Conservation (phyloP, 1,284 basidiomycete genomes). For the Testicularia cyperi region DNA sequence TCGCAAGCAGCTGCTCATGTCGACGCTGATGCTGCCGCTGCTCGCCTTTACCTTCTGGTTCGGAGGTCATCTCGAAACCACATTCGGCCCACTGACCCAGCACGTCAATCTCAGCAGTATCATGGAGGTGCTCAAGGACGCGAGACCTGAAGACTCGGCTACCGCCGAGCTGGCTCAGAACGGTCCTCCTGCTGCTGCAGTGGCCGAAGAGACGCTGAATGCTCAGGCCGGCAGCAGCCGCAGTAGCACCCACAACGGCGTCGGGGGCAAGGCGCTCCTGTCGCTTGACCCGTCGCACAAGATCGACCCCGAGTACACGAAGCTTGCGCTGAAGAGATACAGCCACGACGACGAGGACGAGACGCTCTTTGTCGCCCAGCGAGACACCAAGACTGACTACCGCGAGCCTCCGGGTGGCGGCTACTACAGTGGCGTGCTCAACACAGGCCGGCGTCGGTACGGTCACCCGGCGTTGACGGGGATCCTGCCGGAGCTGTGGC, state of each 20-base stretch:
- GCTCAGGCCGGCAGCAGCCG: background rate
- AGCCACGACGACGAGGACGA: slow-evolving; percentile 79
- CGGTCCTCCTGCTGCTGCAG: slow-evolving; percentile 10
- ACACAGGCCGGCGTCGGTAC: slow-evolving; percentile 44
- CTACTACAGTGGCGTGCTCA: slow-evolving; percentile 50
- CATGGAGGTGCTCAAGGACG: slow-evolving; percentile 34
- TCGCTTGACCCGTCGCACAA: slow-evolving; percentile 17
- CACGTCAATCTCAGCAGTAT: slow-evolving; percentile 64
- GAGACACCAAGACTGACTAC: slow-evolving; percentile 53
- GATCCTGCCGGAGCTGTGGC: slow-evolving; percentile 52
- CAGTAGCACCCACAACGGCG: slow-evolving; percentile 4
- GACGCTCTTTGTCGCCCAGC: slow-evolving; percentile 77
- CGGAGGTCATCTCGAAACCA: slow-evolving; percentile 73
- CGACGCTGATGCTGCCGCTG: slow-evolving; percentile 77
- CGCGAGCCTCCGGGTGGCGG: slow-evolving; percentile 47
- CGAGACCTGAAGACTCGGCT: slow-evolving; percentile 2
- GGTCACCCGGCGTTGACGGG: slow-evolving; percentile 55
- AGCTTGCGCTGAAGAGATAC: slow-evolving; percentile 67
- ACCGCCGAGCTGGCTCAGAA: slow-evolving; percentile 28
- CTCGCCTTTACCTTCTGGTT: slow-evolving; percentile 75
- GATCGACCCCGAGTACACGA: slow-evolving; percentile 31
- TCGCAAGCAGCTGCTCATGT: slow-evolving; percentile 72
- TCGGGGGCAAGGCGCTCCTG: slow-evolving; percentile 15
- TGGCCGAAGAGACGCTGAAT: background rate
- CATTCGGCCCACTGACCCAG: slow-evolving; percentile 75